Base-by-base conservation (phyloP, 2,329 filamentous ascomycete genomes). In the Xylariaceae sp. region DNA sequence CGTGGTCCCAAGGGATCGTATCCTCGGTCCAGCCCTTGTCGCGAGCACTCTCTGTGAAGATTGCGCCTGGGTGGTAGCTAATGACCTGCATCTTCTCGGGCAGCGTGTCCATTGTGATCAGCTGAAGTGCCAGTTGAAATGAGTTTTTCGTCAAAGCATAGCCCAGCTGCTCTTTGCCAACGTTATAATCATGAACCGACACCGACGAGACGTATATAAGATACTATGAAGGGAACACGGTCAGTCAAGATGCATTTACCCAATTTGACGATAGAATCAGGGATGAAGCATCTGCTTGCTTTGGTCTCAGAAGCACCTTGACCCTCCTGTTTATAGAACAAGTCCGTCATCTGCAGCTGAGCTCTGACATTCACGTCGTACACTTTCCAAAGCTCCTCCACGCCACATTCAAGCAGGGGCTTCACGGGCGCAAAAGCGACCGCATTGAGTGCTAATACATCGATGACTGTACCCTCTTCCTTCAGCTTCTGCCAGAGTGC, bases 81-180 rank as follows among this genome's bases (percentile, higher is more conserved):
- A 74, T 32, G 11, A 74, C 49, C 39, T 74, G 71, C 64, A 74
- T 62, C 3, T 61, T 46, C 10, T 65, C 62, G 0, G 63, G 48
- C 1, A 60, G 44, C 0, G 61, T 59, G 5, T 72, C 69, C n/a
- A 64, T 56, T 5, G 71, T 70, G 9, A 74, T 60, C 32, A 65
- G 52, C 58, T 75, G 71, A 33, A 75, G 52, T 6, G 66, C 51
- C 10, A 68, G 51, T 0, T 70, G 65, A 0, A 63, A 63, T 0
- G 70, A 56, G 15, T 64, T 65, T 58, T 76, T 76, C 19, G 69
- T 70, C 17, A 71, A 43, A 2, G 61, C 59, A 47, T 74, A 74
- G 2, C 53, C 59, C 1, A 62, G 60, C 5, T 59, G 58, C 1
- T 58, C 33, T 5, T 46, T 22, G 0, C 57, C 55, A 9, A 55